Base-by-base conservation (phyloP, 2,329 filamentous ascomycete species). In the Fusarium pseudoanthophilum region DNA sequence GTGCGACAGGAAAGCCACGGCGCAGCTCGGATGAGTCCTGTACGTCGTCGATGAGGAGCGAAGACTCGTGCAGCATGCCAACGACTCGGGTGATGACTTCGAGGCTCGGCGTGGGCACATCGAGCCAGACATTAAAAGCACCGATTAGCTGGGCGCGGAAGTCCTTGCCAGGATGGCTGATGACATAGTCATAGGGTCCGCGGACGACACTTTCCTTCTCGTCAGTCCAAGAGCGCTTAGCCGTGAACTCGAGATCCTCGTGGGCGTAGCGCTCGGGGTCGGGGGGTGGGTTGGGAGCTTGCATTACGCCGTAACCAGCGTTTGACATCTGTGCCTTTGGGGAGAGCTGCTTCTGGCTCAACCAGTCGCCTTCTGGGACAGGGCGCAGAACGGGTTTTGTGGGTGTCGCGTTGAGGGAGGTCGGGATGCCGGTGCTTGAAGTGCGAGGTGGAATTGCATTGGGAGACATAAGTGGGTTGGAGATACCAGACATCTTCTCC, bases 1-100 rank as follows among this genome's bases (percentile, higher is more conserved):
- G 93, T 7, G 94, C 93, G 26, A 95, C 94, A 18, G 94, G 94
- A 43, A 93, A 87, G 46, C 94, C 94, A 45, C 94, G 89, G 45
- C 94, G 91, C 34, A 97, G 87, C 71, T 90, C 83, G 5, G 92
- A 95, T 46, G 88, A 91, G 83, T 97, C 94, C 84, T 97, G 93
- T 11, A 97, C 94, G 81, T 97, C 95, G 82, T 97, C 94, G 64
- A 97, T 90, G 30, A 97, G 89, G 62, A 97, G 85, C 7, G 93
- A 95, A 7, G 94, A 91, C 43, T 94, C 95, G 82, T 97, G 94
- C 52, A 97, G 87, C 93, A 95, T 95, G 76, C 92, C 92, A 16
- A 97, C 90, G 8, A 95, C 93, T 69, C 89, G 90, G 34, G 92
- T 95, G 78, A 97, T 95, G 68, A 95, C 86, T 46, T 89, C 88